These are phyloP conservation scores for Reticulascus tulasneorum DNA, from an alignment of 2,329 filamentous ascomycete genomes.

Conservation along the genomic window DNA sequence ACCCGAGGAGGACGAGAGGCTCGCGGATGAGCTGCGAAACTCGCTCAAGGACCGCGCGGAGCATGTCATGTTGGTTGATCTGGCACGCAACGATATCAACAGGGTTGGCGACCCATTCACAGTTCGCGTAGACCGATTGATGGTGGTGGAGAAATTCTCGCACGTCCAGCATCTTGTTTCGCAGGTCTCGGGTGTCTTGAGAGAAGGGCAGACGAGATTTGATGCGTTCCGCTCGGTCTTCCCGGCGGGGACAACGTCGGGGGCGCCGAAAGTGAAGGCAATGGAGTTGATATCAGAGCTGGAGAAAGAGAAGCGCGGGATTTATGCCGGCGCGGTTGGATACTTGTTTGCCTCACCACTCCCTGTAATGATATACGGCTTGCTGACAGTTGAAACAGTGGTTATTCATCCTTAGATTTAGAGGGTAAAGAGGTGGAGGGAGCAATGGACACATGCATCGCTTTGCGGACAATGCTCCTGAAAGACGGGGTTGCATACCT, in stretches of 20 bases:
- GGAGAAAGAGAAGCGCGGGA: constrained; percentile 87
- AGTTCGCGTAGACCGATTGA: constrained; percentile 86
- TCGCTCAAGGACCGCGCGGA: constrained; percentile 90
- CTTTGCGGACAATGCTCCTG: constrained; percentile 86
- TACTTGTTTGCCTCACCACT: no score
- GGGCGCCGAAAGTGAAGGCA: constrained; percentile 90
- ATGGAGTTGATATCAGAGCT: constrained; percentile 97
- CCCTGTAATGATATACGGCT: no score
- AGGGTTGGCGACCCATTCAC: constrained; percentile 87
- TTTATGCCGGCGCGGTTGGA: constrained; percentile 93
- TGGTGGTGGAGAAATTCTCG: constrained; percentile 92
- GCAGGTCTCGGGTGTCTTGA: constrained; percentile 87
- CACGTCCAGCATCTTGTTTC: constrained; percentile 97
- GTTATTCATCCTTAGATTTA: constrained; percentile 69
- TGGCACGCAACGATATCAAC: constrained; percentile 95
- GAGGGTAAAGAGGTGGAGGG: constrained; percentile 66
- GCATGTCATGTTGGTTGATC: constrained; percentile 96
- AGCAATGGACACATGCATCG: constrained; percentile 84
- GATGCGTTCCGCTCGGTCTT: constrained; percentile 97
- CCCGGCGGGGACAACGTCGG: constrained; percentile 91
- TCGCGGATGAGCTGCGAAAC: constrained; percentile 71
- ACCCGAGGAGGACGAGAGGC: constrained; percentile 72
- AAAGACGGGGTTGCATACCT: constrained; percentile 91
- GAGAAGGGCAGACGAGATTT: constrained; percentile 80
- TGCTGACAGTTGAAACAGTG: no score